Evolutionary conservation across 106 monocot genomes (phyloP).

Genomic region (Acanthochlamys bracteata): DNA sequence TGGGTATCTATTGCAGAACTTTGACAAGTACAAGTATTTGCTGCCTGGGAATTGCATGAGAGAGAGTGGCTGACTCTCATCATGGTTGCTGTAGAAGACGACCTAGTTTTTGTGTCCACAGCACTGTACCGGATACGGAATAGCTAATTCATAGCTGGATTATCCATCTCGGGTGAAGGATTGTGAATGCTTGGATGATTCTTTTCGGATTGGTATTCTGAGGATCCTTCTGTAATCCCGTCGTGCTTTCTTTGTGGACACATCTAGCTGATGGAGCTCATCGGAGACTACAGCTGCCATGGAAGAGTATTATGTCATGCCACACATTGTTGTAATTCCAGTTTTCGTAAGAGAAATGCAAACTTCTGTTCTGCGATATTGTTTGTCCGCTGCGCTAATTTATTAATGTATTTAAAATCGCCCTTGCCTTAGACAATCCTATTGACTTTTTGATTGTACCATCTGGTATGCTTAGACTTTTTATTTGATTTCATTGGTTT

Average conservation of each 20-base stretch:
- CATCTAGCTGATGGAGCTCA: slow-evolving; percentile 13
- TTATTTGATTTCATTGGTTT: too few species aligned
- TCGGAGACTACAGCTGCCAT: slow-evolving; percentile 7
- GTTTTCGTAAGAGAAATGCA: slow-evolving; percentile 13
- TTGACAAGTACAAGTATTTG: slow-evolving; percentile 45
- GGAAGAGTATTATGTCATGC: slow-evolving; percentile 13
- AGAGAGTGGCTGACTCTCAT: slow-evolving; percentile 35
- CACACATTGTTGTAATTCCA: slow-evolving; percentile 23
- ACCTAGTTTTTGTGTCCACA: background rate
- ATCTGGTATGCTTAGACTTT: slow-evolving; percentile 6
- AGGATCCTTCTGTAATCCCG: slow-evolving; percentile 2
- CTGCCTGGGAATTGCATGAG: slow-evolving; percentile 73
- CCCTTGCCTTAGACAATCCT: background rate
- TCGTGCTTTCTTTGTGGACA: slow-evolving; percentile 13
- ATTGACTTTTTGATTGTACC: slow-evolving; percentile 12
- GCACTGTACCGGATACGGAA: slow-evolving; percentile 1
- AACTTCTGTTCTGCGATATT: slow-evolving; percentile 19
- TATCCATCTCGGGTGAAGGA: slow-evolving; percentile 19
- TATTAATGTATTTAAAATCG: slow-evolving; percentile 20
- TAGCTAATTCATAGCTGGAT: slow-evolving; percentile 18
- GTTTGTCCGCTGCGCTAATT: slow-evolving; percentile 22
- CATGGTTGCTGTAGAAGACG: background rate
- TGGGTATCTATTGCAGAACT: slow-evolving; percentile 47
- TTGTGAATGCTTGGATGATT: slow-evolving; percentile 10
- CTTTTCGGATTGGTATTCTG: background rate